A percentile compares a stretch with the other conserved stretches of the same genome.
phyloP scores from a whole-genome alignment of 495 filamentous ascomycete genomes.

The Podospora pseudocomata region DNA sequence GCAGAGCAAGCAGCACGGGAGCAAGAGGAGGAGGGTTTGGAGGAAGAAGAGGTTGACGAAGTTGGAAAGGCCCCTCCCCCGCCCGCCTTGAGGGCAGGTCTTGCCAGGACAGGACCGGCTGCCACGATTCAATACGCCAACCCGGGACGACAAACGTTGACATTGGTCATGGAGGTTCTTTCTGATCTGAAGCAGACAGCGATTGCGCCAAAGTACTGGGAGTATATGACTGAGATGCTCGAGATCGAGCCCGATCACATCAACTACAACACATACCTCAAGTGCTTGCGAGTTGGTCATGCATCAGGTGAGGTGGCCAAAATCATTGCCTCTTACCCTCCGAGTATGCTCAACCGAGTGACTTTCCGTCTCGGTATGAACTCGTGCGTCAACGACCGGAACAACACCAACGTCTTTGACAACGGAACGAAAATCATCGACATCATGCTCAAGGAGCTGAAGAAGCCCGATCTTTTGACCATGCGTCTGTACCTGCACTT shows the following conservation, averaged over 20 bases:
- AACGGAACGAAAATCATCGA: slow-evolving; percentile 56
- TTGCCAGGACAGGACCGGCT: background rate
- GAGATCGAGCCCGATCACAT: slow-evolving; percentile 63
- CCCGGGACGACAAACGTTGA: slow-evolving; percentile 66
- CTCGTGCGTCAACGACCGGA: slow-evolving; percentile 64
- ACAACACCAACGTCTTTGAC: slow-evolving; percentile 58
- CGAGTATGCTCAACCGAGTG: slow-evolving; percentile 38
- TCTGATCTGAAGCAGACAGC: slow-evolving; percentile 46
- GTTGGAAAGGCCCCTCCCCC: background rate
- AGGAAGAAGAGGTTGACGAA: background rate
- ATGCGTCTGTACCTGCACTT: slow-evolving; percentile 41
- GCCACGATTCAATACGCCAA: slow-evolving; percentile 37
- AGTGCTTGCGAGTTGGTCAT: slow-evolving; percentile 60
- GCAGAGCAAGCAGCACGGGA: background rate
- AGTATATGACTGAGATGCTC: slow-evolving; percentile 55
- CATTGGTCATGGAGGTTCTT: slow-evolving; percentile 62
- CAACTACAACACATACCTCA: slow-evolving; percentile 64
- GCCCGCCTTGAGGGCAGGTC: background rate
- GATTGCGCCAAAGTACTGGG: slow-evolving; percentile 66
- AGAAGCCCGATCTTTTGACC: slow-evolving; percentile 41
- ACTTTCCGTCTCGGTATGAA: slow-evolving; percentile 70
- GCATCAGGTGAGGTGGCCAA: slow-evolving; percentile 53
- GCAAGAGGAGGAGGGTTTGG: background rate
- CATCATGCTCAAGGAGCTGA: slow-evolving; percentile 47
- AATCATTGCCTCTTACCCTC: slow-evolving; percentile 51